Evolutionary conservation across 2,329 filamentous ascomycete genomes (phyloP).

Genomic region (Biscogniauxia sp.): DNA sequence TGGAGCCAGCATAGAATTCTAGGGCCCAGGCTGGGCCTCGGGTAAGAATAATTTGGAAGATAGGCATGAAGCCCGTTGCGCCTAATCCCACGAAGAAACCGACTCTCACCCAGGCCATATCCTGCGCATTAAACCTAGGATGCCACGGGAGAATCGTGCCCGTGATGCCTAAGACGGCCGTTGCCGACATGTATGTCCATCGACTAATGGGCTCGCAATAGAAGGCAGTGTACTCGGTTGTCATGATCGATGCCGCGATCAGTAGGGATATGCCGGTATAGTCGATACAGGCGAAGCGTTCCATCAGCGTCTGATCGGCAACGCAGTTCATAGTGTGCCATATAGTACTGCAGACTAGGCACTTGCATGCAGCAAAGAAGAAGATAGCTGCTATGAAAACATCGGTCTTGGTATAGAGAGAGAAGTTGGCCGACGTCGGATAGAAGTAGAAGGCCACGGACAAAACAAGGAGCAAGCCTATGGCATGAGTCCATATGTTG

Average conservation of each 20-base stretch:
- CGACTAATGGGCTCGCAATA: constrained; percentile 92
- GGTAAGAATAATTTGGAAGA: constrained; percentile 77
- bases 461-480: constrained; percentile 85
- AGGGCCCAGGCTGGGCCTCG: constrained; percentile 78
- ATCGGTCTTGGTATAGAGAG: constrained; percentile 80
- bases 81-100: constrained; percentile 87
- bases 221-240: constrained; percentile 97
- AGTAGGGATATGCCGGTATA: constrained; percentile 96
- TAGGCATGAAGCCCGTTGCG: constrained; percentile 82
- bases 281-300: constrained; percentile 95
- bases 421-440: constrained; percentile 82
- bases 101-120: constrained; percentile 92
- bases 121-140: constrained; percentile 84
- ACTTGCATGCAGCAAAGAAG: constrained; percentile 94
- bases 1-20: constrained; percentile 78
- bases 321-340: constrained; percentile 99
- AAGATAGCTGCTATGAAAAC: constrained; percentile 90
- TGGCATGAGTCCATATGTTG: constrained; percentile 96
- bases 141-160: constrained; percentile 96
- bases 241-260: constrained; percentile 95
- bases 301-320: constrained; percentile 82
- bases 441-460: constrained; percentile 95
- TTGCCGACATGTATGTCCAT: constrained; percentile 81
- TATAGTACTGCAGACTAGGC: constrained; percentile 88
- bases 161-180: constrained; percentile 75